Evolutionary conservation across 768 basidiomycete genomes (phyloP).

Genomic region (Pseudohyphozyma bogoriensis): DNA sequence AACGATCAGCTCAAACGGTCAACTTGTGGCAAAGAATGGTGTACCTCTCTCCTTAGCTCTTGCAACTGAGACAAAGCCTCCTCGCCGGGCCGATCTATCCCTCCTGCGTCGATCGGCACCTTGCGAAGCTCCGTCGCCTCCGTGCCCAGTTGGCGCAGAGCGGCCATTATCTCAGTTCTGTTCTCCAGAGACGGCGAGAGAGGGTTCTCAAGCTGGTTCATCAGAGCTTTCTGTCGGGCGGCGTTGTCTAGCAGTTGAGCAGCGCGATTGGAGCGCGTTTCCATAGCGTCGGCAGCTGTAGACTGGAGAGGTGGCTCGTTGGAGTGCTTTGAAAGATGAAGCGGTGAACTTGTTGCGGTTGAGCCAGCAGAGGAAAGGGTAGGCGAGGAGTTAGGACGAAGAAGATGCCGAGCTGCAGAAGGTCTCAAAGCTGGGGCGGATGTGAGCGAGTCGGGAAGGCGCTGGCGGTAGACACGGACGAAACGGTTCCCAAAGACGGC

Average conservation of each 20-base stretch:
- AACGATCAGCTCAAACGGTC: not conserved
- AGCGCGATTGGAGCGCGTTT: conserved; percentile 45
- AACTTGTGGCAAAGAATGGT: no score
- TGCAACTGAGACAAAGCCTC: not conserved
- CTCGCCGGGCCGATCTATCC: not conserved
- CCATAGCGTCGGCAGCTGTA: conserved; percentile 29
- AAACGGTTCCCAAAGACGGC: conserved; percentile 92
- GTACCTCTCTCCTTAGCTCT: not conserved
- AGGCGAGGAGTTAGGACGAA: conserved; percentile 19
- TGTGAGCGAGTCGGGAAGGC: conserved; percentile 55
- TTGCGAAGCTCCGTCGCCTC: conserved; percentile 47
- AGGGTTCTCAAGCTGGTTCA: conserved; percentile 55
- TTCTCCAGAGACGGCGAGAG: conserved; percentile 54
- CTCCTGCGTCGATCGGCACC: not conserved
- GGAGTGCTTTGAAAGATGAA: conserved; percentile 37
- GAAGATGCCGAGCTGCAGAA: conserved; percentile 29
- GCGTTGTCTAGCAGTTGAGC: conserved; percentile 67
- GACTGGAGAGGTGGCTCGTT: conserved; percentile 39
- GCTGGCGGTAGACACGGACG: conserved; percentile 92
- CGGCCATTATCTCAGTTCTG: conserved; percentile 67
- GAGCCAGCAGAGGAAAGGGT: not conserved
- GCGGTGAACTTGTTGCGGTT: conserved; percentile 22
- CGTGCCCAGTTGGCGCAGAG: conserved; percentile 62
- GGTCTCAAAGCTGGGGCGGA: conserved; percentile 26
- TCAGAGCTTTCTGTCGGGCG: conserved; percentile 74